Conservation (phyloP, 106 monocot species). For the Platanthera zijinensis region DNA sequence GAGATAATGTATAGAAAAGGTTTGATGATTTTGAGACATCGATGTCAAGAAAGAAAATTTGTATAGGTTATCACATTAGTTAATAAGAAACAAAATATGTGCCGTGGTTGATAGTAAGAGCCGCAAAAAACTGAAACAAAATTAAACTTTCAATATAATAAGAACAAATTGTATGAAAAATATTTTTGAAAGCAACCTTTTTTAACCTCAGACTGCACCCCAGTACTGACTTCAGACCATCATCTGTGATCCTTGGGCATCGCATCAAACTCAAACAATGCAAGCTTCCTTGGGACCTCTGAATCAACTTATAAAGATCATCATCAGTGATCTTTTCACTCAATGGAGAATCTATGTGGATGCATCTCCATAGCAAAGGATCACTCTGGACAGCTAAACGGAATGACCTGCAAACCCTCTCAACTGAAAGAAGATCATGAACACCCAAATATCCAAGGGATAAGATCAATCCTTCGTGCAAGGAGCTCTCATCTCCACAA, state of each 20-base stretch:
- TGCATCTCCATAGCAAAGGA: conserved; percentile 53
- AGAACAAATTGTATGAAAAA: neutral
- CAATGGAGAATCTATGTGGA: conserved; percentile 47
- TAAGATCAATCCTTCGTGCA: conserved; percentile 55
- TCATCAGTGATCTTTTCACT: conserved; percentile 58
- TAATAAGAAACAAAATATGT: too few species aligned
- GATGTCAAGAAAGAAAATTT: neutral
- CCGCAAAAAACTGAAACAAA: neutral
- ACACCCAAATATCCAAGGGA: conserved; percentile 53
- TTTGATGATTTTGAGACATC: neutral
- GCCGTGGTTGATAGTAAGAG: neutral
- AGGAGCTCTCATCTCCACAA: neutral
- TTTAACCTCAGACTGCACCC: conserved; percentile 44
- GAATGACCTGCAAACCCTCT: conserved; percentile 71
- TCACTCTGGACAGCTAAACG: conserved; percentile 38
- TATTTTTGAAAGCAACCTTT: conserved; percentile 33
- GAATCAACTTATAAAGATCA: conserved; percentile 41
- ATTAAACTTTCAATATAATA: neutral
- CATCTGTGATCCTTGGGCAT: conserved; percentile 60
- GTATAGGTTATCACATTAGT: neutral
- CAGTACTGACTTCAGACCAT: conserved; percentile 54
- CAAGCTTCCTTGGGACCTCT: conserved; percentile 48
- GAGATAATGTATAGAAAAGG: neutral
- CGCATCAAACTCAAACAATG: conserved; percentile 51
- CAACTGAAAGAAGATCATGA: conserved; percentile 53